These are phyloP conservation scores for Phytophthora parvispora DNA, from an alignment of 352 stramenopile genomes.

Conservation along the genomic window DNA sequence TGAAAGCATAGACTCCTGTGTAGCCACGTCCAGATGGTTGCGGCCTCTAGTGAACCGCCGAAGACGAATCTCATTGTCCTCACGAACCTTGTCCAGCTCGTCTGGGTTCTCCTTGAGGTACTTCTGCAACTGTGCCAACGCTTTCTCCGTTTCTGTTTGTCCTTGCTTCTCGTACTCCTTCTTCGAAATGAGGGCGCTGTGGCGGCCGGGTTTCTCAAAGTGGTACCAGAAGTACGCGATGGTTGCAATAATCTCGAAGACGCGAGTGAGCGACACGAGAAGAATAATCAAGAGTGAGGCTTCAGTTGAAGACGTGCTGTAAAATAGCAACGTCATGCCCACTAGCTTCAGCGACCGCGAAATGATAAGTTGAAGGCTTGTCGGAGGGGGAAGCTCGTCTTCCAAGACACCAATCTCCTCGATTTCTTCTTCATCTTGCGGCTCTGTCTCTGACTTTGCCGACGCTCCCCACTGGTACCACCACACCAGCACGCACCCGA, in stretches of 20 bases:
- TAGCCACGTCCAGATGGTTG: slow-evolving; percentile 79
- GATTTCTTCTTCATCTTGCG: slow-evolving; percentile 71
- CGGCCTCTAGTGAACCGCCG: slow-evolving; percentile 82
- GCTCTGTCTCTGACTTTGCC: slow-evolving; percentile 46
- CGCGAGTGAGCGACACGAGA: slow-evolving; percentile 69
- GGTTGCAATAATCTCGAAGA: slow-evolving; percentile 80
- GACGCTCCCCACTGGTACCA: slow-evolving; percentile 89
- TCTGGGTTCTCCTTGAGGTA: slow-evolving; percentile 80
- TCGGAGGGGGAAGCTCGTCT: slow-evolving; percentile 62
- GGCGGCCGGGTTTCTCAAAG: slow-evolving; percentile 72
- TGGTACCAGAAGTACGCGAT: slow-evolving; percentile 89
- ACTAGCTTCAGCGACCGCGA: slow-evolving; percentile 66
- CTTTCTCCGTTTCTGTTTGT: slow-evolving; percentile 80
- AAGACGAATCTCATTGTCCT: slow-evolving; percentile 85
- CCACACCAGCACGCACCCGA: slow-evolving; percentile 82
- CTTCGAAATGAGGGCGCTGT: slow-evolving; percentile 80
- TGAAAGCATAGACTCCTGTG: slow-evolving; percentile 52
- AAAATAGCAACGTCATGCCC: slow-evolving; percentile 77
- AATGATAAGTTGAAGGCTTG: slow-evolving; percentile 74
- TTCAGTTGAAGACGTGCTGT: slow-evolving; percentile 87
- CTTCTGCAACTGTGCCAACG: slow-evolving; percentile 68
- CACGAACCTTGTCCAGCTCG: slow-evolving; percentile 80
- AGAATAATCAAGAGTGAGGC: slow-evolving; percentile 78
- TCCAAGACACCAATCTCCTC: slow-evolving; percentile 79
- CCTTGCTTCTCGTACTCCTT: slow-evolving; percentile 79